Evolutionary conservation across 495 filamentous ascomycete genomes (phyloP).

Genomic region (Aspergillus carlsbadensis): DNA sequence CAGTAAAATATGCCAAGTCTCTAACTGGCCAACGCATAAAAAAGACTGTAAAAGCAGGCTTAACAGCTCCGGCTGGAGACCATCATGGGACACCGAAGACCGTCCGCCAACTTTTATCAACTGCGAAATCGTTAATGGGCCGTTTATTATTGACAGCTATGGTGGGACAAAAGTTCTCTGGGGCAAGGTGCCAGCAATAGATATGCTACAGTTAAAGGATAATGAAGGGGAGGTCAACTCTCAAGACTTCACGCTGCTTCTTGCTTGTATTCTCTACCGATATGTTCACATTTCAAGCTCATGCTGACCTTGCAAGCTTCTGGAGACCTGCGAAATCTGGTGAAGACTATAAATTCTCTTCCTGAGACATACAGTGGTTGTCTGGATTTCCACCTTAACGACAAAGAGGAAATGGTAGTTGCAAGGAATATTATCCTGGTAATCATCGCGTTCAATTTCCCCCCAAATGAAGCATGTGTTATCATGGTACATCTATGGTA

Average conservation of each 20-base stretch:
- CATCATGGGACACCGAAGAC: too few species aligned
- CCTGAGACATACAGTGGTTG: conserved; percentile 23
- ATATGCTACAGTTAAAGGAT: conserved; percentile 36
- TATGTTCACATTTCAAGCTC: conserved; percentile 15
- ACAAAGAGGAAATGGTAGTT: conserved; percentile 41
- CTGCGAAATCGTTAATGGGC: too few species aligned
- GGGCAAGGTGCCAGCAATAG: conserved; percentile 44
- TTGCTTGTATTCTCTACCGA: conserved; percentile 46
- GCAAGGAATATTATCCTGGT: conserved; percentile 48
- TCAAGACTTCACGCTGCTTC: conserved; percentile 27
- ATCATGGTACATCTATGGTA: conserved; percentile 42
- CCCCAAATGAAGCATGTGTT: conserved; percentile 19
- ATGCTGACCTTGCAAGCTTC: too few species aligned
- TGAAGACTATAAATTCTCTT: conserved; percentile 37
- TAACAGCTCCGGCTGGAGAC: too few species aligned
- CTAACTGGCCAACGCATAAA: too few species aligned
- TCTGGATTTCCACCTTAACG: conserved; percentile 38
- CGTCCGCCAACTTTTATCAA: too few species aligned
- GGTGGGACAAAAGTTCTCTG: conserved; percentile 23
- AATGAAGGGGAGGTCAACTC: conserved; percentile 43
- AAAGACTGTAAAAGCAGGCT: too few species aligned
- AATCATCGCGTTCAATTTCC: conserved; percentile 28
- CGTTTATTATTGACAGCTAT: too few species aligned
- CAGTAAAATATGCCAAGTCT: too few species aligned
- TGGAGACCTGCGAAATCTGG: conserved; percentile 45